These are phyloP conservation scores for Eutrema yunnanense DNA, from an alignment of 345 rosid species.

Conservation along the genomic window DNA sequence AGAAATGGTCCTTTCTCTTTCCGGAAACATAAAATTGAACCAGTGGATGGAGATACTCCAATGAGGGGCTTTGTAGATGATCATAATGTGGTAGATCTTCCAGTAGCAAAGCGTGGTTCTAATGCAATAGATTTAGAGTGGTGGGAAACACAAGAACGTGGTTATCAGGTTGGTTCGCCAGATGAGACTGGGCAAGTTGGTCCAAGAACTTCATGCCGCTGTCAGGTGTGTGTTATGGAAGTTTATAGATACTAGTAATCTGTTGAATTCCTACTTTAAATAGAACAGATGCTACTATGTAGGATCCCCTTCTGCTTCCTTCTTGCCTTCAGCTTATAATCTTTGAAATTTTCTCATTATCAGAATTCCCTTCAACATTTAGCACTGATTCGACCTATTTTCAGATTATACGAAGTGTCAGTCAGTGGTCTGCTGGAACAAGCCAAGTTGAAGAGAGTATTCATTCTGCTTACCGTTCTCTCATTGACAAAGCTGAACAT, in stretches of 20 bases:
- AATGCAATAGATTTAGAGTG: slow-evolving; percentile 56
- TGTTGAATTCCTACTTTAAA: neutral
- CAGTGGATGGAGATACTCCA: slow-evolving; percentile 52
- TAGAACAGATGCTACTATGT: neutral
- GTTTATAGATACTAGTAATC: neutral
- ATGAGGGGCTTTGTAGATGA: slow-evolving; percentile 92
- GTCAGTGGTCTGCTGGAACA: slow-evolving; percentile 99
- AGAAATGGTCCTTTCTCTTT: slow-evolving; percentile 53
- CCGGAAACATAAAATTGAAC: slow-evolving; percentile 54
- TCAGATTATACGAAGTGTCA: slow-evolving; percentile 96
- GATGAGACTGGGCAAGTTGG: slow-evolving; percentile 85
- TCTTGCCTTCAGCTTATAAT: slow-evolving; percentile 7
- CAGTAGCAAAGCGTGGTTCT: slow-evolving; percentile 29
- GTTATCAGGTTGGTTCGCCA: slow-evolving; percentile 48
- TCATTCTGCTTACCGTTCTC: slow-evolving; percentile 91
- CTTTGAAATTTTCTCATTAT: neutral
- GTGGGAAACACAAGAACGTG: slow-evolving; percentile 91
- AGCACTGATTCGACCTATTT: slow-evolving; percentile 24
- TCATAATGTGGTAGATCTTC: slow-evolving; percentile 34
- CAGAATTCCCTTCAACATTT: neutral
- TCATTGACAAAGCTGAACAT: slow-evolving; percentile 92
- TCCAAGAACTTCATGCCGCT: slow-evolving; percentile 79
- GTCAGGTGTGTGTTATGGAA: slow-evolving; percentile 71
- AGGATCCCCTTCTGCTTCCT: slow-evolving; percentile 11
- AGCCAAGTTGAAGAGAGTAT: slow-evolving; percentile 95